Evolutionary conservation across 805 yeast genomes (phyloP).

Genomic region (Metschnikowia noctiluminum): DNA sequence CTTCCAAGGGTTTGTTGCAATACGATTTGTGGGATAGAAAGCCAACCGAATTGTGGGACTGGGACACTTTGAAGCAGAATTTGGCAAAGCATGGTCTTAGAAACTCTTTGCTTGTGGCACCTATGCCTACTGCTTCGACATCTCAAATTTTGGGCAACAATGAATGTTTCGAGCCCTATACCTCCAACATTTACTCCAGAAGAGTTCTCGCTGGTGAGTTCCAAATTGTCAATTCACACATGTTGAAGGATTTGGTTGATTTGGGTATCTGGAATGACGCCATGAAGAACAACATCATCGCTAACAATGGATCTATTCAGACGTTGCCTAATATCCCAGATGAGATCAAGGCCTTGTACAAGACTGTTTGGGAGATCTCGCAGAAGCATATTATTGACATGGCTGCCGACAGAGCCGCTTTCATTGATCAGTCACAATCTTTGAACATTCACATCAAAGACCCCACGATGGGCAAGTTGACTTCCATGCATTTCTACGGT

Average conservation of each 20-base stretch:
- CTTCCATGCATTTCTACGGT: conserved; percentile 97
- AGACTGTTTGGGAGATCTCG: conserved; percentile 61
- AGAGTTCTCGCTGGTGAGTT: conserved; percentile 63
- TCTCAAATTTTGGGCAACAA: conserved; percentile 60
- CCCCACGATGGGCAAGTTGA: conserved; percentile 95
- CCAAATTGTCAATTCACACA: conserved; percentile 59
- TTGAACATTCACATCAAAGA: conserved; percentile 82
- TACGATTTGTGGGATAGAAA: conserved; percentile 58
- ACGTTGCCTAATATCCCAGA: conserved; percentile 52
- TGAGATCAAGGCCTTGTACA: conserved; percentile 51
- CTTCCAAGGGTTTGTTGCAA: conserved; percentile 55
- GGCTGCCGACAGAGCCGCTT: conserved; percentile 75
- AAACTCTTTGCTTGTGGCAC: conserved; percentile 59
- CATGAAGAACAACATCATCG: conserved; percentile 54
- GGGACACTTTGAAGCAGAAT: conserved; percentile 52
- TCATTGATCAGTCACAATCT: conserved; percentile 89
- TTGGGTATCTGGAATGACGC: conserved; percentile 56
- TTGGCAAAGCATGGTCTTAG: conserved; percentile 50
- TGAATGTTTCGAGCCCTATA: conserved; percentile 62
- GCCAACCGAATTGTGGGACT: conserved; percentile 57
- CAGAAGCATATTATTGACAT: conserved; percentile 55
- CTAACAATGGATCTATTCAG: conserved; percentile 58
- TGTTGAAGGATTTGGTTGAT: conserved; percentile 55
- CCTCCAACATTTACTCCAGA: conserved; percentile 60
- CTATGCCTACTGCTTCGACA: conserved; percentile 68